Conservation (phyloP, 306 rosid genomes). For the Elaeagnus macrophylla region DNA sequence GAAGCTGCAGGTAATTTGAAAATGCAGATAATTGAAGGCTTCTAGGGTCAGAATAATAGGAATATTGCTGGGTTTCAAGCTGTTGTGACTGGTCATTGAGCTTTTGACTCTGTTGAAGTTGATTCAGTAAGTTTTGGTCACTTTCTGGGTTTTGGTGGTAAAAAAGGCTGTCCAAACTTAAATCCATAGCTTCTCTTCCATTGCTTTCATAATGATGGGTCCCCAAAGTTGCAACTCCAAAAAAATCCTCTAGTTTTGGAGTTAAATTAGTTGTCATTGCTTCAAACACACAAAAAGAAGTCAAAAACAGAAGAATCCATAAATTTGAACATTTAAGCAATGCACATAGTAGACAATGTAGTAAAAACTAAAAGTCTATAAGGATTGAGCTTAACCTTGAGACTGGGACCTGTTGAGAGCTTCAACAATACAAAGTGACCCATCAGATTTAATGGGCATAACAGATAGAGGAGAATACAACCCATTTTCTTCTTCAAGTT, state of each 20-base stretch:
- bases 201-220: slow-evolving; percentile 59
- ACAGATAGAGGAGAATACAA: slow-evolving; percentile 47
- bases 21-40: slow-evolving; percentile 30
- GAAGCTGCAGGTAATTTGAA: slow-evolving; percentile 28
- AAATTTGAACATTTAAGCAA: not conserved
- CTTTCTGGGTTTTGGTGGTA: slow-evolving; percentile 31
- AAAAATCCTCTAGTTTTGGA: slow-evolving; percentile 84
- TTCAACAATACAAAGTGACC: slow-evolving; percentile 63
- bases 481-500: slow-evolving; percentile 42
- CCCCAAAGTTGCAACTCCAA: slow-evolving; percentile 60
- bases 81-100: slow-evolving; percentile 23
- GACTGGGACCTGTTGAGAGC: slow-evolving; percentile 49
- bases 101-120: slow-evolving; percentile 20
- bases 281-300: slow-evolving; percentile 10
- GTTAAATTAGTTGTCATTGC: slow-evolving; percentile 45
- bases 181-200: slow-evolving; percentile 51
- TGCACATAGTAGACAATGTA: not conserved
- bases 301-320: slow-evolving; percentile 13
- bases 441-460: slow-evolving; percentile 84
- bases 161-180: slow-evolving; percentile 60
- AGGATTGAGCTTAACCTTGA: slow-evolving; percentile 42
- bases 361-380: not conserved
- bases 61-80: slow-evolving; percentile 21
- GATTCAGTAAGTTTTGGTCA: slow-evolving; percentile 30
- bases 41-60: slow-evolving; percentile 31